Base-by-base conservation (phyloP, 805 yeast genomes). In the Saccharomycopsis guyanensis region DNA sequence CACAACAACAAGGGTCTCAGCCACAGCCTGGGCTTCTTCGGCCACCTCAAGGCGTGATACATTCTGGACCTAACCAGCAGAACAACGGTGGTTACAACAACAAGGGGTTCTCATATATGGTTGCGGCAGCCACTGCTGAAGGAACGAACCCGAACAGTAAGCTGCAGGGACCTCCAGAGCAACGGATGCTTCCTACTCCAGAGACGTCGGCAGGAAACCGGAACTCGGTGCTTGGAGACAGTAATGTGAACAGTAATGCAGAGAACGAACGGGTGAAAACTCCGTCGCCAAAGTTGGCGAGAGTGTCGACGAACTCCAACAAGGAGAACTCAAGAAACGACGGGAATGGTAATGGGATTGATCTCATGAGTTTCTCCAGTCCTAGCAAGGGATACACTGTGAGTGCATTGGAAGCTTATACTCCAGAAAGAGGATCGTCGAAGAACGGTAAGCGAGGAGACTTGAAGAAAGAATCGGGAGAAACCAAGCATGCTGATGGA, bases 391-490 rank as follows among this genome's bases (percentile, higher is more conserved):
- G 73, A 4, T 70, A 66, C 52, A 68, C 70, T 41, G 66, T 70
- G 1, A 68, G 71, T 25, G 74, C 79, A n/a, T 59, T 75, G 53
- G 84, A 78, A 54, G 80, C 82, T 3, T 76, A 75, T 53, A 78
- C 86, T 0, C 84, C 84, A 2, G 84, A 77, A 51, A 59, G 84
- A 33, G 81, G 81, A 12, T 45, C 57, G 50, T 22, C 55, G 40
- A 33, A 33, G 10, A 33, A 33, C 20, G 37, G 37, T 10, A 33
- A 33, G 20, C 29, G 29, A 6, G 29, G 29, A 25, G 29, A 25
- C 10, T 25, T 10, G 29, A 6, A 25, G 29, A 33, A 33, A 15
- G 13, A 13, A 27, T 27, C 32, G 12, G 29, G 29, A 25, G 29
- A 25, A 25, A 25, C 6, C 29, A 25, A 25, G 10, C 10, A 10